These are phyloP conservation scores for Pinus taeda DNA, from an alignment of 75 land plant species.

Conservation along the genomic window DNA sequence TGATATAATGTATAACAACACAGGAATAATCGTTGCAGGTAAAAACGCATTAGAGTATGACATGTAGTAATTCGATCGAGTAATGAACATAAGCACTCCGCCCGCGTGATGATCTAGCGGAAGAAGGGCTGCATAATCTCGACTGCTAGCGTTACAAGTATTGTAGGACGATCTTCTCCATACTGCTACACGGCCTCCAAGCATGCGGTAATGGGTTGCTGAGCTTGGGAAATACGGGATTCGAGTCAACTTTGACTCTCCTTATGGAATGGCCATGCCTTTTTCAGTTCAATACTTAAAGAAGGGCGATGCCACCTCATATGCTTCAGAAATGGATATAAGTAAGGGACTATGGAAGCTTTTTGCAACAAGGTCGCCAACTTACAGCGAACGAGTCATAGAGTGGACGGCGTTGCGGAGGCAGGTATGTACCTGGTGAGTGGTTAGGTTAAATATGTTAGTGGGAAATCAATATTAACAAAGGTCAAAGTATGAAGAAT, in stretches of 20 bases:
- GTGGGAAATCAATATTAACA: background rate
- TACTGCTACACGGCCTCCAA: background rate
- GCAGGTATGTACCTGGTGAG: background rate
- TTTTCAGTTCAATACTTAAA: background rate
- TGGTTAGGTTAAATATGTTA: background rate
- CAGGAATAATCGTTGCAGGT: conserved; percentile 26
- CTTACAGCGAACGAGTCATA: background rate
- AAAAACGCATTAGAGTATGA: conserved; percentile 37
- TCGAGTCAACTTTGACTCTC: too few species aligned
- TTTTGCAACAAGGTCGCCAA: background rate
- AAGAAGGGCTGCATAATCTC: conserved; percentile 28
- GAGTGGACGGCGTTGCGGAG: background rate
- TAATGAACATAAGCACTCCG: conserved; percentile 9
- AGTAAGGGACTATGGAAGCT: background rate
- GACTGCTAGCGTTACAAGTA: background rate
- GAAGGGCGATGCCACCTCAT: background rate
- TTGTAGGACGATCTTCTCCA: background rate
- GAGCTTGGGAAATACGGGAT: too few species aligned
- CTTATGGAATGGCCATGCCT: background rate
- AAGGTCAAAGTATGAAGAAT: too few species aligned
- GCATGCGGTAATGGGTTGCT: conserved; percentile 1
- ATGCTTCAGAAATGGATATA: background rate
- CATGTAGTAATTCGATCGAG: conserved; percentile 41
- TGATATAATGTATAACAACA: conserved; percentile 59
- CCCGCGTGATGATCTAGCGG: conserved; percentile 33